These are phyloP conservation scores for Cercospora sp. DNA, from an alignment of 2,329 filamentous ascomycete species.

Conservation along the genomic window DNA sequence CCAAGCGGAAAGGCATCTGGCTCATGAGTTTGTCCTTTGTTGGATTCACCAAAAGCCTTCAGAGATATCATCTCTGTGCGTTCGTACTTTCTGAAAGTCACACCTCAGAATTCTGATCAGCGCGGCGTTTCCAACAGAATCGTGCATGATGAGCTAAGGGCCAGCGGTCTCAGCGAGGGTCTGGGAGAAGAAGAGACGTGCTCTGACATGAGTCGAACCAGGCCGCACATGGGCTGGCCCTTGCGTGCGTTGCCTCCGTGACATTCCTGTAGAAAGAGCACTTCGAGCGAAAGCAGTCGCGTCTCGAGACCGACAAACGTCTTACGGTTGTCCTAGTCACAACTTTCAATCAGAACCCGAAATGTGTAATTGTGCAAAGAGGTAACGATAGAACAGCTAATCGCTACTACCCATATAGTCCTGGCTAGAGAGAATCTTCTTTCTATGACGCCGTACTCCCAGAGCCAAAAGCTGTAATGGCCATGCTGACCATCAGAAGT, in stretches of 20 bases:
- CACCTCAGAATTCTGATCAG: no score
- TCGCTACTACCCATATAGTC: background rate
- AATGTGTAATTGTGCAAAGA: background rate
- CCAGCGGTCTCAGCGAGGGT: no score
- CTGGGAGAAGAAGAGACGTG: background rate
- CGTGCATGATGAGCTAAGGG: no score
- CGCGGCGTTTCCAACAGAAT: no score
- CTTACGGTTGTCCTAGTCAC: background rate
- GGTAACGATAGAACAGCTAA: background rate
- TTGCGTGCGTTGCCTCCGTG: background rate
- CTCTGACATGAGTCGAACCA: background rate
- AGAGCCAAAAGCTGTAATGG: background rate
- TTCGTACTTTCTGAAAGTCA: no score
- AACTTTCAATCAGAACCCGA: background rate
- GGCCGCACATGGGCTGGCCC: no score
- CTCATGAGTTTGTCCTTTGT: no score
- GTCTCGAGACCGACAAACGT: background rate
- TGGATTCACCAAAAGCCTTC: no score
- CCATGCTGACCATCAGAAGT: slow-evolving; percentile 1
- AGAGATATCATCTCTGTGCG: no score
- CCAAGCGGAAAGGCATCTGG: no score
- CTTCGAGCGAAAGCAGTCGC: background rate
- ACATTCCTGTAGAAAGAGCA: background rate
- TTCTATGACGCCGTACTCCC: slow-evolving; percentile 9
- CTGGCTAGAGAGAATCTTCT: background rate